A percentile compares a stretch with the other conserved stretches of the same genome.
Evolutionary conservation across 139 green algal species (phyloP).

Genomic region (Chlamydomonas urium): DNA sequence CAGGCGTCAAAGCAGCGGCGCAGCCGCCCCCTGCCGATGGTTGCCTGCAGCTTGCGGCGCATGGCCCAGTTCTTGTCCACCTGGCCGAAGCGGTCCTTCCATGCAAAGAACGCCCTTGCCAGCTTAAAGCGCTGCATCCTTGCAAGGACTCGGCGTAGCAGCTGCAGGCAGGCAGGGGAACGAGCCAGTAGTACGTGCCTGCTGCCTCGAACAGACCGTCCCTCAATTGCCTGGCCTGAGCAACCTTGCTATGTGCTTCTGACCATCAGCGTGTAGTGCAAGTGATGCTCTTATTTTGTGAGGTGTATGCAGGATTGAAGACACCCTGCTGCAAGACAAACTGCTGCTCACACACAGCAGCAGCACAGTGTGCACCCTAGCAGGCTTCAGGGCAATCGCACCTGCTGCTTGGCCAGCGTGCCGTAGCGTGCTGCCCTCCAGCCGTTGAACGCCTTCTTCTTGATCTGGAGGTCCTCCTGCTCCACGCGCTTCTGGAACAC

Average conservation of each 20-base stretch:
- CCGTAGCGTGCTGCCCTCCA: constrained; percentile 43
- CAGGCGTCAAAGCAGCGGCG: constrained; percentile 58
- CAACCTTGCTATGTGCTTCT: too few relatives aligned
- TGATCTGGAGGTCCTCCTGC: constrained; percentile 32
- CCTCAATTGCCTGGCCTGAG: too few relatives aligned
- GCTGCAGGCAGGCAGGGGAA: too few relatives aligned
- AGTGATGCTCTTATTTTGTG: too few relatives aligned
- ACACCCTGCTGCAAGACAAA: too few relatives aligned
- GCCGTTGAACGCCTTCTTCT: constrained; percentile 43
- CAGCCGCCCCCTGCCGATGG: constrained; percentile 44
- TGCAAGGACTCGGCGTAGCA: constrained; percentile 37
- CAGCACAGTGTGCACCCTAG: too few relatives aligned
- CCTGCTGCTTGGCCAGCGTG: constrained; percentile 44
- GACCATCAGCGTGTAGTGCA: too few relatives aligned
- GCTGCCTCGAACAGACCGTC: too few relatives aligned
- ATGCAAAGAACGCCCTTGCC: constrained; percentile 53
- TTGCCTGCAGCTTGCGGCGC: constrained; percentile 52
- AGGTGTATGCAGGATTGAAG: too few relatives aligned
- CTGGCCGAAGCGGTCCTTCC: constrained; percentile 60
- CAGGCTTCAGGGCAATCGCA: too few relatives aligned
- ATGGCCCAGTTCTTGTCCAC: constrained; percentile 53
- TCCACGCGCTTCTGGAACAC: constrained; percentile 57
- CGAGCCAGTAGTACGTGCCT: too few relatives aligned
- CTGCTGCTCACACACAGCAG: too few relatives aligned
- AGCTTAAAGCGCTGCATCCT: constrained; percentile 40